Percentiles rank a stretch among this genome's conserved stretches.
Conservation (phyloP, 2,329 filamentous ascomycete species). For the Orbilia oligospora region DNA sequence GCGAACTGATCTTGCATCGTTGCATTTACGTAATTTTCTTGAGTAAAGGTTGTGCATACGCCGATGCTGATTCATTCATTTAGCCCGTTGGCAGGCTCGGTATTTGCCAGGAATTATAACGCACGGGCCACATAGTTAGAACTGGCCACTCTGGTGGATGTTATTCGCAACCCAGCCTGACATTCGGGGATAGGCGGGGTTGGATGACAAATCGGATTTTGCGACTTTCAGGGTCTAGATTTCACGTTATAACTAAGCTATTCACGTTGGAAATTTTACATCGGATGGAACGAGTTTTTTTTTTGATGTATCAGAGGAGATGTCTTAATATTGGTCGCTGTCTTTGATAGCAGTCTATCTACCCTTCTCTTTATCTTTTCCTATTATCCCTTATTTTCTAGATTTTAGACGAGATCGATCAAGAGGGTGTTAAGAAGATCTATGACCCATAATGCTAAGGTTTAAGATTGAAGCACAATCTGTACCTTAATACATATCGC, state of each 20-base stretch:
- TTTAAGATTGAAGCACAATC: constrained; percentile 20
- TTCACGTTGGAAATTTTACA: neutral
- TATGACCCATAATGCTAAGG: constrained; percentile 9
- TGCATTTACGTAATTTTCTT: constrained; percentile 48
- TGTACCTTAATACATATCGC: neutral
- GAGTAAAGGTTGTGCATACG: constrained; percentile 29
- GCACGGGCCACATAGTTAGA: constrained; percentile 18
- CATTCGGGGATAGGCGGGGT: neutral
- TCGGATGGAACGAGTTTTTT: neutral
- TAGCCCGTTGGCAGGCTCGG: constrained; percentile 12
- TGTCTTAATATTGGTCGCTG: constrained; percentile 13
- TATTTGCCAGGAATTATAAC: constrained; percentile 13
- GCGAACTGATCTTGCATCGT: neutral
- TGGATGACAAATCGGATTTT: neutral
- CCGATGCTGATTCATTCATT: constrained; percentile 16
- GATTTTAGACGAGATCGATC: constrained; percentile 42
- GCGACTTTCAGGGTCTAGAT: neutral
- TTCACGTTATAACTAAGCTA: neutral
- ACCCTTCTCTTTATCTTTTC: constrained; percentile 41
- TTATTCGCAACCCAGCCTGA: neutral
- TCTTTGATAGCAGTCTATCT: constrained; percentile 36
- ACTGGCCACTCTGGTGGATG: constrained; percentile 8
- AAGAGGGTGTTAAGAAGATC: constrained; percentile 28
- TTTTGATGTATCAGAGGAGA: constrained; percentile 10
- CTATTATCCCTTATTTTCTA: constrained; percentile 36